Percentiles rank a stretch among this genome's conserved stretches.
These are phyloP conservation scores for Cystobasidium sp. DNA, from an alignment of 1,284 basidiomycete species.

Conservation along the genomic window DNA sequence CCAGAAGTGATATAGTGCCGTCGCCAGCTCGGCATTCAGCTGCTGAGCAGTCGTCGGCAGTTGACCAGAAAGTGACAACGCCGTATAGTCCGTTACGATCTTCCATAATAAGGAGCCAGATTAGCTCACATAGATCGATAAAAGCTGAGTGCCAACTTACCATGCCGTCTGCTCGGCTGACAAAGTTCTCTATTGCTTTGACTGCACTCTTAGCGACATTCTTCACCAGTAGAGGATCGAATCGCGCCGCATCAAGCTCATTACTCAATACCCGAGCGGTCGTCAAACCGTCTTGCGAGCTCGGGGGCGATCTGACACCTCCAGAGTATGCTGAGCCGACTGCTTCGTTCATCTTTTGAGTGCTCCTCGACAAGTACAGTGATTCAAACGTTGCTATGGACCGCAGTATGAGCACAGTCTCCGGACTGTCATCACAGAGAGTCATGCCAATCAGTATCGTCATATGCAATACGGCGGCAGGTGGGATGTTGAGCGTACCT, in stretches of 20 bases:
- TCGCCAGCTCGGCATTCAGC: conserved; percentile 74
- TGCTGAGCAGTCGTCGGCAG: conserved; percentile 75
- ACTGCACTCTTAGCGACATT: conserved; percentile 74
- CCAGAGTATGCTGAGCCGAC: conserved; percentile 68
- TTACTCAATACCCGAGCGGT: conserved; percentile 78
- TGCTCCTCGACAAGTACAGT: conserved; percentile 80
- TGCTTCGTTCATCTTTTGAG: conserved; percentile 76
- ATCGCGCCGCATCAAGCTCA: conserved; percentile 88
- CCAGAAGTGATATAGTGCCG: conserved; percentile 77
- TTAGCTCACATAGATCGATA: background rate
- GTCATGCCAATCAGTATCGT: background rate
- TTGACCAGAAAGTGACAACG: conserved; percentile 74
- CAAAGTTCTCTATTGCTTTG: conserved; percentile 69
- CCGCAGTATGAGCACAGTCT: conserved; percentile 83
- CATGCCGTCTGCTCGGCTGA: conserved; percentile 67
- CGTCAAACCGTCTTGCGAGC: conserved; percentile 73
- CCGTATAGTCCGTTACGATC: conserved; percentile 76
- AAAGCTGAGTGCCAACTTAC: conserved; percentile 60
- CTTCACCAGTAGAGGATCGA: conserved; percentile 83
- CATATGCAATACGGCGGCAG: background rate
- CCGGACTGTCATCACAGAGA: conserved; percentile 65
- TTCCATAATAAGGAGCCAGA: conserved; percentile 54
- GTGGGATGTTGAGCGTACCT: conserved; percentile 63
- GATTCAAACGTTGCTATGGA: conserved; percentile 80
- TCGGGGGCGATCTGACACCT: conserved; percentile 71